Conservation (phyloP, 345 rosid genomes). For the Adansonia digitata region DNA sequence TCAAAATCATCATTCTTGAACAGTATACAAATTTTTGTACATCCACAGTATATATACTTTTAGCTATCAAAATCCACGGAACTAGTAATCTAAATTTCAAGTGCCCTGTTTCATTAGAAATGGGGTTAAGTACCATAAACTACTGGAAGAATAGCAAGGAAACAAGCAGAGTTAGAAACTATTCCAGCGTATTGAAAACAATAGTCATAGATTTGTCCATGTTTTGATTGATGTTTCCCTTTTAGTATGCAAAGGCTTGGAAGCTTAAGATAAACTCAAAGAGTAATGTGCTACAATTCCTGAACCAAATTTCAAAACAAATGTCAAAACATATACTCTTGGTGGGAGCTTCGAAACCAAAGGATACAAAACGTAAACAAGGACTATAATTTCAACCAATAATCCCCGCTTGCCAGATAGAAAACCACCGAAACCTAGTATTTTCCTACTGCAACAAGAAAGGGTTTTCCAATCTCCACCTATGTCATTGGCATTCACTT, state of each 20-base stretch:
- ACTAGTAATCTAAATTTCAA: too few species aligned
- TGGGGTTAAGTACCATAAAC: too few species aligned
- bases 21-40: too few species aligned
- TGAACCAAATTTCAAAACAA: background rate
- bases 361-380: background rate
- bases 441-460: background rate
- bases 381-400: background rate
- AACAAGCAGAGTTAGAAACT: too few species aligned
- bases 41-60: too few species aligned
- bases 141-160: too few species aligned
- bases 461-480: background rate
- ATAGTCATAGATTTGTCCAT: too few species aligned
- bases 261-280: background rate
- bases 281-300: background rate
- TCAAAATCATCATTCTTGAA: too few species aligned
- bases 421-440: background rate
- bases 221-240: too few species aligned
- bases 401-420: background rate
- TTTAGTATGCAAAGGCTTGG: background rate
- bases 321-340: background rate
- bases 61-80: too few species aligned
- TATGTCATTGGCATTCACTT: background rate
- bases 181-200: too few species aligned
- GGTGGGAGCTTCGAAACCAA: constrained; percentile 8
- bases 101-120: too few species aligned